These are phyloP conservation scores for Pleurotus cornucopiae DNA, from an alignment of 768 basidiomycete genomes.

Conservation along the genomic window DNA sequence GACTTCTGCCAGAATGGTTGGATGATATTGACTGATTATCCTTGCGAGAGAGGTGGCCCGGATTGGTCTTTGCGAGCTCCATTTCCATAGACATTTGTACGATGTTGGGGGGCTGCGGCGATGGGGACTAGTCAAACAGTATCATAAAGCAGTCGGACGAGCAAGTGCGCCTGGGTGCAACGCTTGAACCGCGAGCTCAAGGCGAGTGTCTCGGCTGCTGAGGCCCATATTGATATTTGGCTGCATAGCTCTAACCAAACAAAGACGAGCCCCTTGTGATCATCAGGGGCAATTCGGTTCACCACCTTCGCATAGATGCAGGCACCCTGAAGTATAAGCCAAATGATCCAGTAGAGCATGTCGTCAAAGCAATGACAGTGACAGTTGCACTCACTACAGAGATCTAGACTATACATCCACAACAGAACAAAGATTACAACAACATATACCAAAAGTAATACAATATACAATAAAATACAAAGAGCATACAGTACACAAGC, in stretches of 20 bases:
- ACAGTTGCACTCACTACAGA: no score
- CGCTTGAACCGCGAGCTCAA: conserved; percentile 1
- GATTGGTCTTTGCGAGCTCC: conserved; percentile 8
- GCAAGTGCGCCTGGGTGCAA: not conserved
- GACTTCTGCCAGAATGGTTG: conserved; percentile 28
- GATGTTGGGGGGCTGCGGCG: not conserved
- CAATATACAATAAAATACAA: no score
- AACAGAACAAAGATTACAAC: no score
- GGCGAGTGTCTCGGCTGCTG: not conserved
- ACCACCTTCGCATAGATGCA: no score
- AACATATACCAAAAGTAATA: no score
- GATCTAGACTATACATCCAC: no score
- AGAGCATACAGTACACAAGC: no score
- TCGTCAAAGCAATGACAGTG: no score
- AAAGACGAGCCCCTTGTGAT: not conserved
- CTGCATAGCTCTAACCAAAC: not conserved
- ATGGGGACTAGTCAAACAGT: not conserved
- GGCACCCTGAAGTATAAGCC: no score
- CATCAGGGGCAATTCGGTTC: no score
- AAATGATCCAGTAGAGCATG: no score
- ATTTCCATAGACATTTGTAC: conserved; percentile 7
- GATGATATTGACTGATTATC: conserved; percentile 53
- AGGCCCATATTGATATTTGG: not conserved
- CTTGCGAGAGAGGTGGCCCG: conserved; percentile 43
- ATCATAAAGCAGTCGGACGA: not conserved